Evolutionary conservation across 1,139 yeast genomes (phyloP), one percentile per base, ranked within the genome.

Genomic region (Geotrichum klebahnii): DNA sequence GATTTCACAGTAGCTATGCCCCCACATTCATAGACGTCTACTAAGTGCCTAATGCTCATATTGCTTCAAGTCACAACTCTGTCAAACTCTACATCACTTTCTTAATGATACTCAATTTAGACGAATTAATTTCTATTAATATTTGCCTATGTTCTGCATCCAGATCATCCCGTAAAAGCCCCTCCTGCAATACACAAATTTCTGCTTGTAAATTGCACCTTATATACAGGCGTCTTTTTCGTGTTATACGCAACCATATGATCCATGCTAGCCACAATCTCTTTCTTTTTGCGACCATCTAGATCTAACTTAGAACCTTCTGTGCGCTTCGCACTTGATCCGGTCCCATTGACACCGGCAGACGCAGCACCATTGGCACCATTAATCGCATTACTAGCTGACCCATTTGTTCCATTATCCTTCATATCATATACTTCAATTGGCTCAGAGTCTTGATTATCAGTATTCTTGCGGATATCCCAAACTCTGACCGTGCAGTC

Each of bases 181-280:
- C 98, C 97, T 12, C 90, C 97, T 0, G 97, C 96, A 33, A 92
- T 74, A 61, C 96, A 90, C 58, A 94, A 71, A 67, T 94, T 94
- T 55, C 96, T 76, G 63, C 95, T 77, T 1, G 97, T 90, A 66
- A 90, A 92, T 61, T 84, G 89, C 29, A 94, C 96, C 61, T 86
- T 88, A 70, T 84, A 92, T 22, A 92, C 94, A 1, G 97, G 96
- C 0, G 97, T 88, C 68, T 84, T 84, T 68, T 89, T 92, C 1
- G 99, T 90, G 67, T 86, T 87, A 66, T 84, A 92, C 14, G 94
- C 95, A 2, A 96, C 89, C 82, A 92, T 79, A 61, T 92, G 95
- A 67, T 92, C 99, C 44, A 80, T 76, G 1, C 95, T 81, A 9
- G 96, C 92, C 22, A 82, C 76, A 28, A 86, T 78, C 56, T 88